These are phyloP conservation scores for Daldinia caldariorum DNA, from an alignment of 495 filamentous ascomycete genomes.

Conservation along the genomic window DNA sequence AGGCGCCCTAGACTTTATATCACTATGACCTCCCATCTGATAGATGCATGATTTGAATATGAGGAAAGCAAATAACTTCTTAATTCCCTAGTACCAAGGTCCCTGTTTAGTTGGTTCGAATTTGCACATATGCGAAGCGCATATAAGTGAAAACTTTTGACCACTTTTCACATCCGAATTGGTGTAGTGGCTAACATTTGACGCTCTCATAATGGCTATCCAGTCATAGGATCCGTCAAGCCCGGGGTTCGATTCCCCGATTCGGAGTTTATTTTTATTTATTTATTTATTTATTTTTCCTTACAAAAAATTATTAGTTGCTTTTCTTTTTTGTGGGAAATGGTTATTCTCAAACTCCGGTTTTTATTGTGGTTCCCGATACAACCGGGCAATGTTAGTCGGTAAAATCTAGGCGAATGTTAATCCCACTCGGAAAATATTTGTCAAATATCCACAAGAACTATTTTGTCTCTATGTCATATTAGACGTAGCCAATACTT, in stretches of 20 bases:
- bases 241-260: conserved; percentile 52
- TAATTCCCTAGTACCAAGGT: too few relatives aligned
- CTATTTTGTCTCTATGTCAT: background rate
- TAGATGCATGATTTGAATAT: too few relatives aligned
- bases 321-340: background rate
- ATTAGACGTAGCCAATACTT: background rate
- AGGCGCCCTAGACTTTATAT: background rate
- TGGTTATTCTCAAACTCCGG: background rate
- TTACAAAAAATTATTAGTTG: background rate
- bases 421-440: background rate
- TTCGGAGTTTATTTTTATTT: conserved; percentile 42
- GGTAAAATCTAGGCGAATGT: background rate
- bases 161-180: conserved; percentile 44
- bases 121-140: background rate
- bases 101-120: background rate
- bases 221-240: conserved; percentile 32
- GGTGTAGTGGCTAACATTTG: conserved; percentile 53
- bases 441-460: background rate
- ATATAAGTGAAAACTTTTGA: background rate
- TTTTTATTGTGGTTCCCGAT: background rate
- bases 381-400: background rate
- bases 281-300: background rate
- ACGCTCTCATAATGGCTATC: conserved; percentile 45
- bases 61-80: too few relatives aligned
- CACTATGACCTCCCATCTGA: background rate